Percentiles rank a stretch among this genome's conserved stretches.
Evolutionary conservation across 2,329 filamentous ascomycete species (phyloP).

Genomic region (Orbilia brochopaga): DNA sequence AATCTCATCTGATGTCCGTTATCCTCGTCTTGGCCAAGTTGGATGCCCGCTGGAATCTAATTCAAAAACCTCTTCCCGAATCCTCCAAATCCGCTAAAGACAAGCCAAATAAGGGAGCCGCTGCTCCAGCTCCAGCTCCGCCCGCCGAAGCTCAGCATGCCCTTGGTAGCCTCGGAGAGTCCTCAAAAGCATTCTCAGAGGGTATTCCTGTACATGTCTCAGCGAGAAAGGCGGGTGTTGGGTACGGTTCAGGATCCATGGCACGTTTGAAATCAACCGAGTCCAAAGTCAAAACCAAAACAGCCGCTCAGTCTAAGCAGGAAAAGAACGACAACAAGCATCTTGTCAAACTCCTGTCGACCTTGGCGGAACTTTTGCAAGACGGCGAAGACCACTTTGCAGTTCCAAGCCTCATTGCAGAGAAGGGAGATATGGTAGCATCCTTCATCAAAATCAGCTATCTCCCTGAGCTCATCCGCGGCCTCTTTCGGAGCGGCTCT

Average conservation of each 20-base stretch:
- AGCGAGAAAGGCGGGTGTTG: not conserved
- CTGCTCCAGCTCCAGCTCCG: too few relatives aligned
- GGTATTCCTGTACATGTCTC: too few relatives aligned
- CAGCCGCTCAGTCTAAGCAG: slow-evolving; percentile 17
- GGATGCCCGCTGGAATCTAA: slow-evolving; percentile 31
- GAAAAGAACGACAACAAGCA: slow-evolving; percentile 24
- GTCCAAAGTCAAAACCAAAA: slow-evolving; percentile 8
- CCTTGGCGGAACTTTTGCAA: not conserved
- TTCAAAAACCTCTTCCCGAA: slow-evolving; percentile 9
- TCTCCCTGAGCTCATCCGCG: slow-evolving; percentile 49
- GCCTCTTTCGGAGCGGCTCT: slow-evolving; percentile 51
- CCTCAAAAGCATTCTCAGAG: too few relatives aligned
- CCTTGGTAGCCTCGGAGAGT: too few relatives aligned
- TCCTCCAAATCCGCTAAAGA: not conserved
- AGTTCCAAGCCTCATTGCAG: slow-evolving; percentile 6
- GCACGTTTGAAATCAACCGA: not conserved
- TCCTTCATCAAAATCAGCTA: slow-evolving; percentile 45
- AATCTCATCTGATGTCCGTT: slow-evolving; percentile 28
- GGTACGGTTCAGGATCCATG: slow-evolving; percentile 3
- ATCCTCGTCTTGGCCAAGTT: slow-evolving; percentile 25
- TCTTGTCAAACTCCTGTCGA: slow-evolving; percentile 11
- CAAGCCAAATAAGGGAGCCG: not conserved
- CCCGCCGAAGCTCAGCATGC: too few relatives aligned
- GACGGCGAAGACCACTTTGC: slow-evolving; percentile 5
- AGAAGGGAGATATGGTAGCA: slow-evolving; percentile 7